A percentile compares a stretch with the other conserved stretches of the same genome.
phyloP scores from a whole-genome alignment of 2,329 filamentous ascomycete species.

The Scedosporium apiospermum region DNA sequence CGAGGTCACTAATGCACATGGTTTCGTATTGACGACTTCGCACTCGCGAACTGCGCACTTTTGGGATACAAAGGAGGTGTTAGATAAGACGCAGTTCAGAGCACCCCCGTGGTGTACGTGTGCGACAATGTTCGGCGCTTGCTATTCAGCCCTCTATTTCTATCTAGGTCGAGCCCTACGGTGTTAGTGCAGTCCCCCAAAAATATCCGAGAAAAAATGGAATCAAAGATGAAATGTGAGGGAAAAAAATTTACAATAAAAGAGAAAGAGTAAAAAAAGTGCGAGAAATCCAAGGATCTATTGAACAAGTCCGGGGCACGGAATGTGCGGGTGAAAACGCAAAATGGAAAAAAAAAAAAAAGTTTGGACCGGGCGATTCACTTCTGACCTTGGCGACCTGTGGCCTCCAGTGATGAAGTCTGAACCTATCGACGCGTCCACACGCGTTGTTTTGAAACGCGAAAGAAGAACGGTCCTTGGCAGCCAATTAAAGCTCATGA shows the following conservation, averaged over 20 bases:
- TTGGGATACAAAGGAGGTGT: neutral
- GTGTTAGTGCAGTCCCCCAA: neutral
- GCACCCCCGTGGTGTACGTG: too few relatives aligned
- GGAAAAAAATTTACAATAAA: neutral
- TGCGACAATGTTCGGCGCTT: too few relatives aligned
- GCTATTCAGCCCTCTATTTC: too few relatives aligned
- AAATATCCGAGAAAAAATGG: neutral
- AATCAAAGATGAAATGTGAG: too few relatives aligned
- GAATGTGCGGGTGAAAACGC: neutral
- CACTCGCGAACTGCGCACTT: neutral
- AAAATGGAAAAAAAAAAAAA: neutral
- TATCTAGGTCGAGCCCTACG: neutral
- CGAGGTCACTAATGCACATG: neutral
- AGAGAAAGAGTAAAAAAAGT: neutral
- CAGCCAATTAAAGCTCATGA: slow-evolving; percentile 1
- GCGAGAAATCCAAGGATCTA: neutral
- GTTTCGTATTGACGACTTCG: neutral
- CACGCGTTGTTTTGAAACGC: slow-evolving; percentile 9
- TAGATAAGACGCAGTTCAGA: too few relatives aligned
- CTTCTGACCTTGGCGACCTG: neutral
- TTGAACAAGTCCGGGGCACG: neutral
- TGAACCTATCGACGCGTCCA: slow-evolving; percentile 6
- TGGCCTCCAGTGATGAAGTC: slow-evolving; percentile 3
- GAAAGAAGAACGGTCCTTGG: neutral
- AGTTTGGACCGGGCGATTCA: neutral